These are phyloP conservation scores for Panicum hallii DNA, from an alignment of 202 grass and related monocot genomes.

Conservation along the genomic window DNA sequence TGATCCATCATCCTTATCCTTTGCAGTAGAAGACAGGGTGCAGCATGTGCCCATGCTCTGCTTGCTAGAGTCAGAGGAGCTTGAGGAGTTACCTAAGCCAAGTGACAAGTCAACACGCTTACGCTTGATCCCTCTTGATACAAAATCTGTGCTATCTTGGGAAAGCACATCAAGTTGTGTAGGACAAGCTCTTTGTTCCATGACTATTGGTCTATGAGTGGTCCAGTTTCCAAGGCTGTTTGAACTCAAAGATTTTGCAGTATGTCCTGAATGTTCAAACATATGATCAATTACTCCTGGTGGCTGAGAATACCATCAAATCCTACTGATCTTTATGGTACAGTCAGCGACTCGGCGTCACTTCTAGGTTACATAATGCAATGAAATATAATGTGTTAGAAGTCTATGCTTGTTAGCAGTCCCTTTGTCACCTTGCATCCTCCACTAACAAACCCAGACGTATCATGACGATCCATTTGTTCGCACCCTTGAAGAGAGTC, in stretches of 20 bases:
- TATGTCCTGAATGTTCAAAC: constrained; percentile 14
- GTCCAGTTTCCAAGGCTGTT: constrained; percentile 29
- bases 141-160: constrained; percentile 29
- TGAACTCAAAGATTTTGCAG: constrained; percentile 32
- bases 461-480: constrained; percentile 78
- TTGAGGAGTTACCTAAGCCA: constrained; percentile 58
- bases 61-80: constrained; percentile 70
- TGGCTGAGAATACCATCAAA: constrained; percentile 11
- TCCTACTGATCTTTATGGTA: constrained; percentile 28
- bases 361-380: constrained; percentile 30
- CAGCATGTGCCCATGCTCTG: constrained; percentile 62
- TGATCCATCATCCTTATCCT: constrained; percentile 62
- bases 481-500: background rate
- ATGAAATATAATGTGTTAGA: constrained; percentile 30
- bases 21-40: constrained; percentile 64
- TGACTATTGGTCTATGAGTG: constrained; percentile 35
- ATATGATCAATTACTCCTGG: constrained; percentile 31
- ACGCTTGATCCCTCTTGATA: constrained; percentile 63
- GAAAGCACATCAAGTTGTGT: constrained; percentile 37
- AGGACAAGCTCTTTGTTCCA: constrained; percentile 30
- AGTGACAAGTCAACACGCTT: constrained; percentile 67
- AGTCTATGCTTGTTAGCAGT: constrained; percentile 45
- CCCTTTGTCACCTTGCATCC: constrained; percentile 51
- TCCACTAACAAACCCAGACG: constrained; percentile 92
- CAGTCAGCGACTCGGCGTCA: background rate